Base-by-base conservation (phyloP, 176 grass and related monocot species). In the Aegilops bicornis region DNA sequence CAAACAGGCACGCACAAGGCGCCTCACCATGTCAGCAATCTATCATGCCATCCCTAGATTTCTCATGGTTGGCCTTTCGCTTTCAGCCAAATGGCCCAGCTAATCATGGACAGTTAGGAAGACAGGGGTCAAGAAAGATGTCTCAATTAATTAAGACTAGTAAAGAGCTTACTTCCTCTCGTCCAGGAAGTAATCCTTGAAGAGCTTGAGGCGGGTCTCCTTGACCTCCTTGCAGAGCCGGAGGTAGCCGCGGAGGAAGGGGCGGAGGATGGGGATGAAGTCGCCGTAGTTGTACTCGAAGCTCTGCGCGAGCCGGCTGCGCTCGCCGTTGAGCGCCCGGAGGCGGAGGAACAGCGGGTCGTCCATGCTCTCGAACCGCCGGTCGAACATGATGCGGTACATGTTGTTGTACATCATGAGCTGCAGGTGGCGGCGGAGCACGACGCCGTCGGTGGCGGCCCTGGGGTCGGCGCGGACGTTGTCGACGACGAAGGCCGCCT, bases 201-300 rank as follows among this genome's bases (percentile, higher is more conserved):
- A 98, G 13, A 98, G 85, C 83, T 83, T 80, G 62, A 98, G 91
- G 11, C 95, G 90, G 2, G 73, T 88, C 70, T 98, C 92, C 79
- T 98, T 93, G 61, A 98, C 85, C 61, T 98, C 80, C 79, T 93
- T 81, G 89, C 95, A 98, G 47, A 91, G 82, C 89, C 81, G 89
- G 83, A 95, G 90, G 88, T 95, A 98, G 0, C 89, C 91, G 42
- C 93, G 87, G 60, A 98, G 84, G 79, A 98, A 87, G 0, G 93
- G 93, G 7, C 93, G 87, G 40, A 98, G 80, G 61, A 98, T 82
- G 29, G 91, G 95, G 88, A 98, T 98, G 87, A 98, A 98, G 45
- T 98, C 95, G 20, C 95, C 95, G 45, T 98, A 98, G 77, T 98
- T 98, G 71, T 98, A 98, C 66, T 98, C 95, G 61, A 98, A 98